Percentiles rank a stretch among this genome's conserved stretches.
phyloP scores from a whole-genome alignment of 139 green algal species.

The Picochlorum costavermella region DNA sequence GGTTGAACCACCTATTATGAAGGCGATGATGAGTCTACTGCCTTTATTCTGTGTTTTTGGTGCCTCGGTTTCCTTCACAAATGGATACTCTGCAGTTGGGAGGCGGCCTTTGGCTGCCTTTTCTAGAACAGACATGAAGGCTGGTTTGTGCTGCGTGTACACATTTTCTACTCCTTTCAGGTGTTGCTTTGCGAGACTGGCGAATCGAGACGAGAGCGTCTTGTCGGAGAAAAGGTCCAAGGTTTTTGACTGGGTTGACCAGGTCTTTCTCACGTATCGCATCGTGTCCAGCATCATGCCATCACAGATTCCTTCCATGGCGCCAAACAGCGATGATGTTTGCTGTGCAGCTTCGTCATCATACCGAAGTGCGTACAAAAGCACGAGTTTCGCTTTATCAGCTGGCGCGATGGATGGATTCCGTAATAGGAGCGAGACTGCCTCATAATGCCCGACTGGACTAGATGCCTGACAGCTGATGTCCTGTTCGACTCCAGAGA shows the following conservation, averaged over 20 bases:
- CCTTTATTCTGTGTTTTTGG: constrained; percentile 15
- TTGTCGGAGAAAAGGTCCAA: constrained; percentile 80
- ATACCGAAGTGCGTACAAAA: constrained; percentile 84
- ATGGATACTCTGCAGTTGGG: constrained; percentile 67
- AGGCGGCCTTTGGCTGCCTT: constrained; percentile 55
- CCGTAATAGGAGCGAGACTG: constrained; percentile 15
- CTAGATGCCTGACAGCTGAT: constrained; percentile 52
- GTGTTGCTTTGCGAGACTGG: constrained; percentile 55
- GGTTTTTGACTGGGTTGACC: constrained; percentile 35
- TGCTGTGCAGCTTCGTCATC: constrained; percentile 63
- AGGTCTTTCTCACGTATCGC: constrained; percentile 42
- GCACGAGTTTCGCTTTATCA: constrained; percentile 61
- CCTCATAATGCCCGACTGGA: constrained; percentile 20
- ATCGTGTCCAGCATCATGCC: constrained; percentile 28
- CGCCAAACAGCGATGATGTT: constrained; percentile 18
- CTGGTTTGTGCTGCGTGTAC: constrained; percentile 90
- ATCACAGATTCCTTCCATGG: constrained; percentile 5
- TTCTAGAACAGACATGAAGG: constrained; percentile 73
- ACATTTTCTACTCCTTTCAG: constrained; percentile 85
- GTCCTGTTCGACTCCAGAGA: constrained; percentile 80
- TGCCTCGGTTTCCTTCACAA: constrained; percentile 13
- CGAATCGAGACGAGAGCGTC: constrained; percentile 43
- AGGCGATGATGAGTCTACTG: constrained; percentile 75
- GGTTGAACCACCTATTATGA: constrained; percentile 91
- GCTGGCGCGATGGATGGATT: background rate